Percentiles rank a stretch among this genome's conserved stretches.
Conservation (phyloP, 257 asterid species). For the Scutellaria barbata region DNA sequence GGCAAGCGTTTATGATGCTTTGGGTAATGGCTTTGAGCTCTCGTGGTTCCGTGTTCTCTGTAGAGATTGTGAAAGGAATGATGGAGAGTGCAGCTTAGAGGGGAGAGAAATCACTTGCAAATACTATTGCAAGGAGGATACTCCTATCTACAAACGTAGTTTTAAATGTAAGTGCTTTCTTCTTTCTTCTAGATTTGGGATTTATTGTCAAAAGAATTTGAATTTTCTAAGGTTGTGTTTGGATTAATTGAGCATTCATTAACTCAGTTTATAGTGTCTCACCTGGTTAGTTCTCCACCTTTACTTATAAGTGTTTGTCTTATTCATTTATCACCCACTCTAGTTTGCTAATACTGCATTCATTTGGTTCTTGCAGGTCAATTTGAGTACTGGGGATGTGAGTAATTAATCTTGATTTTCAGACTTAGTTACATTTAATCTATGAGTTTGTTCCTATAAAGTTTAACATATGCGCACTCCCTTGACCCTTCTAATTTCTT, state of each 20-base stretch:
- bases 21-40: conserved; percentile 51
- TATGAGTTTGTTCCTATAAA: conserved; percentile 17
- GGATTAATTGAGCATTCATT: no score
- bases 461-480: background rate
- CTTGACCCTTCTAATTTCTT: conserved; percentile 31
- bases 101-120: conserved; percentile 45
- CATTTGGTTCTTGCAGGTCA: conserved; percentile 50
- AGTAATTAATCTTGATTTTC: conserved; percentile 33
- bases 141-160: conserved; percentile 39
- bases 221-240: no score
- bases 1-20: conserved; percentile 42
- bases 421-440: conserved; percentile 1
- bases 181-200: no score
- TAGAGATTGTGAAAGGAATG: conserved; percentile 50
- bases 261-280: no score
- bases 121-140: conserved; percentile 46
- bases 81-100: conserved; percentile 45
- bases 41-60: conserved; percentile 51
- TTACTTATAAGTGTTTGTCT: background rate
- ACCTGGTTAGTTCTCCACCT: background rate
- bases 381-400: conserved; percentile 48
- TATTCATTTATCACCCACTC: background rate
- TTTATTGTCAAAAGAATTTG: no score
- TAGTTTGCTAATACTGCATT: conserved; percentile 37
- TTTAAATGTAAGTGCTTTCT: conserved; percentile 42